Percentiles rank a stretch among this genome's conserved stretches.
These are phyloP conservation scores for Puccinia novopanici DNA, from an alignment of 1,284 basidiomycete species.

Conservation along the genomic window DNA sequence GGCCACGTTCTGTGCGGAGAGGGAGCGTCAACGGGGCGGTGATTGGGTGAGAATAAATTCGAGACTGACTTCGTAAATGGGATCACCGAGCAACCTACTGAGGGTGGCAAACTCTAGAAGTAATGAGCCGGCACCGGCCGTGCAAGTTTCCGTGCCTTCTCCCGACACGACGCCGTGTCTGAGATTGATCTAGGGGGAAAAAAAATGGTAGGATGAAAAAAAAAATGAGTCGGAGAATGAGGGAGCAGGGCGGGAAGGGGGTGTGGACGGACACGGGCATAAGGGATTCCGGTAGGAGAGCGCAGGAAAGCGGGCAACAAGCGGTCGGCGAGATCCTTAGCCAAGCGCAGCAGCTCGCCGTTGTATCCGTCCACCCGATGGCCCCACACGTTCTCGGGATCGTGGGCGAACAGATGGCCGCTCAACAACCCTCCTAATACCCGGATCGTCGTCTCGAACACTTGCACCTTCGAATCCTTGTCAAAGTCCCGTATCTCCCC, in stretches of 20 bases:
- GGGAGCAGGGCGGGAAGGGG: constrained; percentile 15
- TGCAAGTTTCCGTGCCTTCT: constrained; percentile 75
- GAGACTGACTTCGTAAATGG: constrained; percentile 74
- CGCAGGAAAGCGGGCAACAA: constrained; percentile 78
- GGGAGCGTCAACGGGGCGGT: no score
- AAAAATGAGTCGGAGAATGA: not conserved
- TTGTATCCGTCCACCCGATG: constrained; percentile 57
- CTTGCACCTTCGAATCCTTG: constrained; percentile 69
- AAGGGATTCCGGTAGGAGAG: constrained; percentile 84
- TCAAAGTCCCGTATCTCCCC: constrained; percentile 73
- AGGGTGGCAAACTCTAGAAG: constrained; percentile 89
- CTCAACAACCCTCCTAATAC: constrained; percentile 74
- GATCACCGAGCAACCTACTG: constrained; percentile 81
- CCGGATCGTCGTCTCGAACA: constrained; percentile 70
- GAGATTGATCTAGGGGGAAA: constrained; percentile 47
- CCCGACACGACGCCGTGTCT: constrained; percentile 66
- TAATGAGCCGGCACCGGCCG: constrained; percentile 86
- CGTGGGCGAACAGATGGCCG: constrained; percentile 42
- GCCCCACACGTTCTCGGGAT: constrained; percentile 38
- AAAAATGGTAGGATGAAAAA: not conserved
- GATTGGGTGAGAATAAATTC: no score
- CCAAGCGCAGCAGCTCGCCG: constrained; percentile 73
- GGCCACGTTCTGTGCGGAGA: constrained; percentile 59
- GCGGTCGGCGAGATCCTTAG: constrained; percentile 78
- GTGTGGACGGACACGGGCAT: constrained; percentile 79